Evolutionary conservation across 148 eudicot species (phyloP), one percentile per base, ranked within the genome.

Genomic region (Amaranthus hypochondriacus): DNA sequence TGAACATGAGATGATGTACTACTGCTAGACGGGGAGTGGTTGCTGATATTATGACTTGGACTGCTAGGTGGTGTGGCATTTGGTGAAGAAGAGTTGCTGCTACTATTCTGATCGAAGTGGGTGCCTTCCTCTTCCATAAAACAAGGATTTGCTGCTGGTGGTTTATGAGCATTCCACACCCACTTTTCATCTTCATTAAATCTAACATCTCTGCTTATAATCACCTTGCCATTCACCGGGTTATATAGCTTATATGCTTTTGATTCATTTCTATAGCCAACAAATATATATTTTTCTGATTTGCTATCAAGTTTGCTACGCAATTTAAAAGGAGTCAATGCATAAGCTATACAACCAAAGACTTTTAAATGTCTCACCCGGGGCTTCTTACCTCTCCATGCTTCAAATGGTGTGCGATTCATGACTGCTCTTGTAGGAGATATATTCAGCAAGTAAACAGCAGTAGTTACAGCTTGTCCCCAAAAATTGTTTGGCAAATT

Each of bases 381-480:
- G 6, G 54, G 54, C 54, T 51, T 51, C 54, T 51, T 51, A 1
- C 54, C 54, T 2, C 54, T 51, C 54, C 54, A 51, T 51, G 54
- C 54, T 67, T 50, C 56, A 50, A 48, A 67, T 6, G 70, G 53
- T 4, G 44, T 67, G 5, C 18, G 39, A 15, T 67, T 67, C 56
- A 67, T 48, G 5, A 67, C 70, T 8, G 12, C 70, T 15, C 28
- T 67, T 3, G 56, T 49, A 6, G 70, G 70, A 5, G 70, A 67
- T n/a, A 67, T 15, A 28, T 50, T 67, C 3, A 67, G 21, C 43
- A 67, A 9, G 9, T 67, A 50, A 11, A 67, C 56, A 5, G 3
- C 0, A 1, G 47, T 39, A 5, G 66, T 11, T 28, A 62, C 66
- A 14, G 13, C 66, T 62, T 62, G 66, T 51, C 47, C 66, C 47